These are phyloP conservation scores for Penicillium decumbens DNA, from an alignment of 2,329 filamentous ascomycete genomes.

Conservation along the genomic window DNA sequence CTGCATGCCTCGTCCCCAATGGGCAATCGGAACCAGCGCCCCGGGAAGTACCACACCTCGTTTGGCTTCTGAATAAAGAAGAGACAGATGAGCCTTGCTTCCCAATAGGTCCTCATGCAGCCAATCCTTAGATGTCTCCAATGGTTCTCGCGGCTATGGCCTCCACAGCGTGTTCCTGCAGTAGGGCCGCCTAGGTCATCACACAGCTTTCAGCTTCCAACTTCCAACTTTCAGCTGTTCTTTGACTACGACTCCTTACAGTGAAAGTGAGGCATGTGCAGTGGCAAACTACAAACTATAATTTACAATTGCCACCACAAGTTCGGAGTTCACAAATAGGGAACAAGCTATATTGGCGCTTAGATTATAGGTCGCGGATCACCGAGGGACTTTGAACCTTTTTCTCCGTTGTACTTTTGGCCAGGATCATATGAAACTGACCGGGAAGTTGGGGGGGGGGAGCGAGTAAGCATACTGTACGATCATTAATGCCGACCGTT, in stretches of 20 bases:
- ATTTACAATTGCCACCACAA: background rate
- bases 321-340: background rate
- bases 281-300: background rate
- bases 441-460: background rate
- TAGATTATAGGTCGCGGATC: background rate
- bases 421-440: conserved; percentile 21
- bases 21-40: conserved; percentile 6
- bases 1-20: conserved; percentile 9
- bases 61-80: conserved; percentile 8
- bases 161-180: conserved; percentile 35
- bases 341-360: background rate
- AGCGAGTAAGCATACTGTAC: background rate
- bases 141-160: conserved; percentile 15
- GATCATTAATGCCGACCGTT: conserved; percentile 21
- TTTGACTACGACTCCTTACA: background rate
- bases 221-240: background rate
- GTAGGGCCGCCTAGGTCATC: conserved; percentile 29
- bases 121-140: conserved; percentile 8
- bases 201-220: background rate
- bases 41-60: conserved; percentile 1
- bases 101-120: conserved; percentile 1
- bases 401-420: conserved; percentile 13
- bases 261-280: background rate
- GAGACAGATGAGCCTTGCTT: conserved; percentile 11
- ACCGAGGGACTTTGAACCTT: background rate